Base-by-base conservation (phyloP, 192 early-diverging fungal species). In the Glomus cerebriforme region DNA sequence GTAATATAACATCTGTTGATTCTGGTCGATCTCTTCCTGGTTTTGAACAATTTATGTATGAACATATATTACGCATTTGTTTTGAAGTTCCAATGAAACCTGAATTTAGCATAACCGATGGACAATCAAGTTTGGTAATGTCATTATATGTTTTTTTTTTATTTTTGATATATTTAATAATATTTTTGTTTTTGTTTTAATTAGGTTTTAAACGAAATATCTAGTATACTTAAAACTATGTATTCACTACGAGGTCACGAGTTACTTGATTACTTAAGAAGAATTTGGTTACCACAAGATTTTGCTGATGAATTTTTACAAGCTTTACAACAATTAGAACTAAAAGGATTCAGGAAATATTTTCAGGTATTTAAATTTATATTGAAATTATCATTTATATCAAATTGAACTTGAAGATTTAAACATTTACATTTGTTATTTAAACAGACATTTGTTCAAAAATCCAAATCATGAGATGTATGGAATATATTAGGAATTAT, bases 51-150 rank as follows among this genome's bases (percentile, higher is more conserved):
- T 95, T 96, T 82, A 89, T 94, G 59, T 93, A 91, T 76, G 89
- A 91, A 64, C 87, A 90, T 17, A 90, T 95, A 19, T 75, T 95
- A 1, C 90, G 92, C 7, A 83, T 89, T 62, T 89, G 92, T 60
- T 98, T 98, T 80, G 91, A 93, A 82, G 87, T 96, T 31, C 94
- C 95, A 0, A 88, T 95, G 85, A 90, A 90, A 34, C 32, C 86
- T 13, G 84, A 81, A 27, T 97, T 96, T 85, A 86, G 92, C 79
- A 78, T 92, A 43, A 75, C 85, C 34, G 95, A 97, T 80, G 96
- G 92, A 2, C 92, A 94, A 82, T 85, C 91, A 7, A 80, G 91
- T 75, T 73, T 96, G 82, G 92, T 95, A 83, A 77, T 63, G 32
- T 24, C 0, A n/a, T n/a, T n/a, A 27, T 22, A 26, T 8, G 12